Evolutionary conservation across 2,329 filamentous ascomycete species (phyloP).

Genomic region (Stachybotrys chlorohalonatus): DNA sequence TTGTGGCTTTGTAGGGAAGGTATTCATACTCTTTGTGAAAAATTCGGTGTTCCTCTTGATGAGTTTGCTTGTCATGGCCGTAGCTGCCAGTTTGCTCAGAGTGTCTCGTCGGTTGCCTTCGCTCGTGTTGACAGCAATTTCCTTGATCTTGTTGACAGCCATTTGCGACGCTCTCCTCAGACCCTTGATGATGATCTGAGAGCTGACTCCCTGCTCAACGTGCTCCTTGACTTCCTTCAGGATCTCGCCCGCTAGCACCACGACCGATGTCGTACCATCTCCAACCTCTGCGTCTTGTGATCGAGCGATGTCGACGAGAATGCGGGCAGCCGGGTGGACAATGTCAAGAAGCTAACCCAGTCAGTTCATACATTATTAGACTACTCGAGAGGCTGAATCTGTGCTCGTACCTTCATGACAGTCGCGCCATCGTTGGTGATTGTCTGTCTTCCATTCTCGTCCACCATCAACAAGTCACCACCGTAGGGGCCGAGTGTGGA

Average conservation of each 20-base stretch:
- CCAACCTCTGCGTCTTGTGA: constrained; percentile 99
- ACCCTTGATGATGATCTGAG: constrained; percentile 96
- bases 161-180: constrained; percentile 78
- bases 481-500: constrained; percentile 94
- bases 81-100: constrained; percentile 78
- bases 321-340: constrained; percentile 91
- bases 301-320: constrained; percentile 95
- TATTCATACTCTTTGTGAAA: constrained; percentile 81
- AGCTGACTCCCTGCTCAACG: constrained; percentile 93
- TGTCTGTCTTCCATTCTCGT: constrained; percentile 89
- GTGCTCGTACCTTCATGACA: constrained; percentile 76
- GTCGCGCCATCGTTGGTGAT: constrained; percentile 99
- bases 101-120: constrained; percentile 83
- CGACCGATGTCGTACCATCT: constrained; percentile 94
- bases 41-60: constrained; percentile 96
- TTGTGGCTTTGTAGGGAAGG: constrained; percentile 1
- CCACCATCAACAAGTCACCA: constrained; percentile 90
- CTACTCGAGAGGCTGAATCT: not conserved
- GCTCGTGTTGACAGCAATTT: constrained; percentile 81
- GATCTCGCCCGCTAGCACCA: constrained; percentile 95
- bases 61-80: constrained; percentile 98
- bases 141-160: constrained; percentile 98
- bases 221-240: constrained; percentile 94
- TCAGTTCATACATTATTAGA: not conserved
- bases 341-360: constrained; percentile 77